Evolutionary conservation across 73 alveolate genomes (phyloP).

Genomic region (Paramecium sonneborni): DNA sequence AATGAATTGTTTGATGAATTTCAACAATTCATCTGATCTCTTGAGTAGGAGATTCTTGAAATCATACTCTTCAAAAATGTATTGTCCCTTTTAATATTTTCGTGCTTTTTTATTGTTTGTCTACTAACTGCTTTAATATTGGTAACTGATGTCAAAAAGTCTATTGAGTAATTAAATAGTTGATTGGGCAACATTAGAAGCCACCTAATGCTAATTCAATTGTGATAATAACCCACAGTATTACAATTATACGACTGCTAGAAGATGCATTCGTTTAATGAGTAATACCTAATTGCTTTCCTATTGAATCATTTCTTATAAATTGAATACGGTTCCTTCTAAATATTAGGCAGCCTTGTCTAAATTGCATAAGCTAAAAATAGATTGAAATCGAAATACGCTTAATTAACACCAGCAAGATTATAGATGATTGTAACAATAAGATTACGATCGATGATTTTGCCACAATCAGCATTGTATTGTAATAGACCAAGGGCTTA

Average conservation of each 20-base stretch:
- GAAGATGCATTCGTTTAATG: background rate
- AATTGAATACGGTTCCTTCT: slow-evolving; percentile 11
- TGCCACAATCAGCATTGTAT: slow-evolving; percentile 20
- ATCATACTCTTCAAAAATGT: background rate
- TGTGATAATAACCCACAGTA: background rate
- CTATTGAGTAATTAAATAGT: background rate
- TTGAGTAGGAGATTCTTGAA: background rate
- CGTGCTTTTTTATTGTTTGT: background rate
- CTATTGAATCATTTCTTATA: background rate
- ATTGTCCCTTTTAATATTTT: background rate
- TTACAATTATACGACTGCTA: background rate
- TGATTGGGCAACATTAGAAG: background rate
- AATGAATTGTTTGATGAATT: background rate
- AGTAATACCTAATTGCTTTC: slow-evolving; percentile 10
- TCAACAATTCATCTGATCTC: slow-evolving; percentile 15
- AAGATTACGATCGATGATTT: slow-evolving; percentile 47
- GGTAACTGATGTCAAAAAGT: slow-evolving; percentile 15
- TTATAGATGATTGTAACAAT: background rate
- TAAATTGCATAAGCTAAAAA: background rate
- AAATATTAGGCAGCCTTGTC: slow-evolving; percentile 1
- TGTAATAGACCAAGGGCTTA: background rate
- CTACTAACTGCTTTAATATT: slow-evolving; percentile 29
- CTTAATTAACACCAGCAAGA: slow-evolving; percentile 18
- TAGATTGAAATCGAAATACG: background rate
- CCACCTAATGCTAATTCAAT: background rate